Evolutionary conservation across 108 stramenopile genomes (phyloP), one percentile per base, ranked within the genome.

Genomic region (Craspedostauros australis): DNA sequence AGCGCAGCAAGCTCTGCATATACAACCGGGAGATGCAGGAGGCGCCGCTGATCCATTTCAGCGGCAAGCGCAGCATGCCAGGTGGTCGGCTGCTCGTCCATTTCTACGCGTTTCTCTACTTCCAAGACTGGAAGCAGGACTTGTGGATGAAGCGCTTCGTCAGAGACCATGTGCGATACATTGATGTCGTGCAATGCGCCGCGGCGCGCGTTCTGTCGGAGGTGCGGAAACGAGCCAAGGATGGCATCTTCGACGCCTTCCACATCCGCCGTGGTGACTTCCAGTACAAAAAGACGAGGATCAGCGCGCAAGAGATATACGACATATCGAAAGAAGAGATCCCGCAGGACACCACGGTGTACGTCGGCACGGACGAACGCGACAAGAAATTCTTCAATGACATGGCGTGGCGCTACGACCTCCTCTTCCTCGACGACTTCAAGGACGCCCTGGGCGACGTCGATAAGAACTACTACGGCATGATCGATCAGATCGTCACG

Each of bases 401-500:
- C 19, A 64, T 88, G 21, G 32, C 39, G 3, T 25, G 69, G 31
- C 44, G 70, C 18, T 70, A 80, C 60, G 64, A 79, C 20, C 22
- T 87, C 26, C 30, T 48, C 29, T 80, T 87, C 51, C 50, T 86
- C 20, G 68, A 87, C 49, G 81, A 85, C 54, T 86, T 84, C 54
- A 50, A 57, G 39, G 42, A 72, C 43, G 37, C 70, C 24, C 42
- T 70, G 0, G 24, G 37, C 30, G 36, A 68, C 51, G 8, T 65
- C 70, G 19, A 76, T 53, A 51, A 40, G 71, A 87, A 79, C 26
- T 82, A 68, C 30, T 79, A 68, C 29, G 93, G 93, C 4, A 94
- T 95, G 89, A 77, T 95, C 27, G 94, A 95, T 55, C 89, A 91
- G 52, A 46, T 95, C n/a, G 71, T 93, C 15, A 77, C 82, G 5